Evolutionary conservation across 2,329 filamentous ascomycete species (phyloP), one percentile per base, ranked within the genome.

Genomic region (Aspergillus ochraceus): DNA sequence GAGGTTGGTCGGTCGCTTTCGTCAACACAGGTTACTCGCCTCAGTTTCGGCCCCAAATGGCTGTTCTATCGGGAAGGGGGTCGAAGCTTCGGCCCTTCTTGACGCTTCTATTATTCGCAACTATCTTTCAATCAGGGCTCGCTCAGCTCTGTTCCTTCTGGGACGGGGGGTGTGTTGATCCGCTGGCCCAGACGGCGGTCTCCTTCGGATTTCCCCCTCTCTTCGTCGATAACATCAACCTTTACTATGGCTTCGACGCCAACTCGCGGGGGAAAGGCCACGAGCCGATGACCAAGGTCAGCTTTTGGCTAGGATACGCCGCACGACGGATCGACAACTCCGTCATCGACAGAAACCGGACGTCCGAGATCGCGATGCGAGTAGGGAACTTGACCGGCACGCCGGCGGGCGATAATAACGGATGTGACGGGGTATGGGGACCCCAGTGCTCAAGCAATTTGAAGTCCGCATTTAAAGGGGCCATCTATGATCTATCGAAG

Each of bases 341-440:
- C 11, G 66, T 66, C 30, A 67, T 74, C 47, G 59, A 68, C 47
- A 57, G 63, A 5, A 77, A 77, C 58, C 70, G 71, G 47, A 77
- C 75, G 2, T 74, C 72, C 6, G 75, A 77, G 45, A 57, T 76
- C 24, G 74, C 68, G 6, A 59, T 77, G 45, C 74, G 74, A 11
- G 64, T 77, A 17, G 74, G 74, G 0, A 77, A 77, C 54, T 26
- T 76, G 22, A 74, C 71, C 3, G 74, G 71, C n/a, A 71, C 66
- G 12, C 72, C 73, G 4, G 68, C 66, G 3, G 73, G 74, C 2
- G 52, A 47, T 5, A 75, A 72, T 50, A 76, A 77, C 65, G 74
- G 73, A 46, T 77, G 75, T 52, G 72, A 77, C 57, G 70, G 72
- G 12, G 70, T 77, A 32, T 77, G 74, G 75, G 73, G 74, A 1